phyloP scores from a whole-genome alignment of 176 grass and related monocot genomes.

The Triticum dicoccoides region DNA sequence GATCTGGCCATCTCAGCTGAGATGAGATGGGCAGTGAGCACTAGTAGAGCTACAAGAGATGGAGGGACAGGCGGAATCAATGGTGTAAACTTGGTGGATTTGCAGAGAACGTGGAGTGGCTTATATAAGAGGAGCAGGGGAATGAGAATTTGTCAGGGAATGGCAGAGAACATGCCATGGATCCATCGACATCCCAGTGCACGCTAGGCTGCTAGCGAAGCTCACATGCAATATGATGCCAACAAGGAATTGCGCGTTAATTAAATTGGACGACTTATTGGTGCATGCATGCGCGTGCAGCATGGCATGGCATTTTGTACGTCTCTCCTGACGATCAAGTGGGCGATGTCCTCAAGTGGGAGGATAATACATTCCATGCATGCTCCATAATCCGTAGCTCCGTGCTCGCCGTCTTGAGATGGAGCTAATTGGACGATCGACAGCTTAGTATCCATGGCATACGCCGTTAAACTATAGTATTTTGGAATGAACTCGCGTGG shows the following conservation, averaged over 20 bases:
- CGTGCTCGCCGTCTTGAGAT: conserved; percentile 19
- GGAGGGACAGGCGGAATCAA: not conserved
- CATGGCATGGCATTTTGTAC: not conserved
- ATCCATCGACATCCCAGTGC: conserved; percentile 1
- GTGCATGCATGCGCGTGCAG: not conserved
- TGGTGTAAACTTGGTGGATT: not conserved
- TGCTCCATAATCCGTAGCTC: conserved; percentile 32
- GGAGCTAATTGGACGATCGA: not conserved
- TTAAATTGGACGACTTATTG: not conserved
- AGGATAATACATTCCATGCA: not conserved
- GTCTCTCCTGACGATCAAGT: not conserved
- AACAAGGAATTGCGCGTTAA: not conserved
- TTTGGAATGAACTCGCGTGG: conserved; percentile 12
- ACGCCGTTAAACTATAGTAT: not conserved
- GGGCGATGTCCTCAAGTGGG: not conserved
- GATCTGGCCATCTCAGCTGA: not conserved
- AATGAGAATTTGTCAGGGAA: conserved; percentile 31
- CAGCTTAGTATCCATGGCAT: not conserved
- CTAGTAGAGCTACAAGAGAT: not conserved
- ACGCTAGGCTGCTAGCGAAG: not conserved
- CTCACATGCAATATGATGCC: conserved; percentile 3
- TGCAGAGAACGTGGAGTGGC: not conserved
- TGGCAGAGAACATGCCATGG: conserved; percentile 22
- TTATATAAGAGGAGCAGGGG: conserved; percentile 15
- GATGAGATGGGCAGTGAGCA: not conserved